Evolutionary conservation across 495 filamentous ascomycete species (phyloP).

Genomic region (Cairneyella variabilis): DNA sequence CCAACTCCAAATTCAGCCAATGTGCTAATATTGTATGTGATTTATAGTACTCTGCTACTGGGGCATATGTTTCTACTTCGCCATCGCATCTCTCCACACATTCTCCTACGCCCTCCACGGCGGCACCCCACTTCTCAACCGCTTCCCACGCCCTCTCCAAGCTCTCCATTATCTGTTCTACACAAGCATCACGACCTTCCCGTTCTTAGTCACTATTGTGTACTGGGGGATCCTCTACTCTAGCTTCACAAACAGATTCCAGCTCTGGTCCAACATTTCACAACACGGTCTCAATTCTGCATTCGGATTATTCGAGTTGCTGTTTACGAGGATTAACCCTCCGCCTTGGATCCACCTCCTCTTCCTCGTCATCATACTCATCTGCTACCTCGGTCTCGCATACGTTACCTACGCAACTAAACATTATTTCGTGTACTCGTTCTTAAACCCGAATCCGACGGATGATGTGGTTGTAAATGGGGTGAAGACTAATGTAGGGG

Average conservation of each 20-base stretch:
- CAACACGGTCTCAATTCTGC: conserved; percentile 69
- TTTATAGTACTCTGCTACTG: conserved; percentile 73
- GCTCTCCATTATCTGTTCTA: conserved; percentile 63
- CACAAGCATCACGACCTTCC: conserved; percentile 61
- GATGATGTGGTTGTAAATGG: conserved; percentile 36
- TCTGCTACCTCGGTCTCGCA: conserved; percentile 67
- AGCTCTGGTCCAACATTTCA: conserved; percentile 69
- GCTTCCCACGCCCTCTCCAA: conserved; percentile 60
- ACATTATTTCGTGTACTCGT: conserved; percentile 71
- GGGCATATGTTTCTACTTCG: conserved; percentile 76
- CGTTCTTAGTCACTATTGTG: conserved; percentile 64
- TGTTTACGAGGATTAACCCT: conserved; percentile 56
- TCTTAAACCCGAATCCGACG: conserved; percentile 55
- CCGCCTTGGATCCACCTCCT: conserved; percentile 55
- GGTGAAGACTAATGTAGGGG: conserved; percentile 9
- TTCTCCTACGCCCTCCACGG: conserved; percentile 56
- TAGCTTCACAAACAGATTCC: conserved; percentile 45
- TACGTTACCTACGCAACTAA: conserved; percentile 67
- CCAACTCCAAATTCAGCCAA: no score
- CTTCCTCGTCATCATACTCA: conserved; percentile 57
- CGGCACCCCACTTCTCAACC: conserved; percentile 51
- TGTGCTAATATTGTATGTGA: no score
- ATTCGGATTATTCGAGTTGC: conserved; percentile 69
- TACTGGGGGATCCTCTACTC: conserved; percentile 58
- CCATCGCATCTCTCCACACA: conserved; percentile 60